These are phyloP conservation scores for Tulasnella sp. DNA, from an alignment of 768 basidiomycete species.

Conservation along the genomic window DNA sequence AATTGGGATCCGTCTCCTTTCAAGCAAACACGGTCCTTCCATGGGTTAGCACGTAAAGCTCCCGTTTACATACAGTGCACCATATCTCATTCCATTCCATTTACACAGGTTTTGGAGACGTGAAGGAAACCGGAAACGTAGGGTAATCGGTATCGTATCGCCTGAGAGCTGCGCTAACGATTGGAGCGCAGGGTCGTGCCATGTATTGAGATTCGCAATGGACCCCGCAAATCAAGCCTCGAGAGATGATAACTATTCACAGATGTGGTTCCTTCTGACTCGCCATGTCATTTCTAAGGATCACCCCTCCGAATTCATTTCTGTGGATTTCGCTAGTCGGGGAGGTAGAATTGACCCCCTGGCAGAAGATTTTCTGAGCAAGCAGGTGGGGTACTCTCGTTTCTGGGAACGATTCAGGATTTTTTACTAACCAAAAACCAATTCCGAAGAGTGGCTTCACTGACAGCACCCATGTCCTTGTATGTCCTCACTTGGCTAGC, in stretches of 20 bases:
- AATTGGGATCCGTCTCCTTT: slow-evolving; percentile 84
- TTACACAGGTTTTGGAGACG: slow-evolving; percentile 38
- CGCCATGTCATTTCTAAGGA: slow-evolving; percentile 71
- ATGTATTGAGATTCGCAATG: neutral
- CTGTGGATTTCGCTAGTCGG: slow-evolving; percentile 52
- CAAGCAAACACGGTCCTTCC: slow-evolving; percentile 53
- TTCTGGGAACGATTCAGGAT: neutral
- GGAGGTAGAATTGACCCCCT: neutral
- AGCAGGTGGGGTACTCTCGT: neutral
- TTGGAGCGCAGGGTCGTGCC: neutral
- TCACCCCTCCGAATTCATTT: slow-evolving; percentile 66
- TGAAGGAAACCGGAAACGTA: slow-evolving; percentile 21
- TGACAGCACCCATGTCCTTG: slow-evolving; percentile 54
- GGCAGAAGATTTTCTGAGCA: slow-evolving; percentile 14
- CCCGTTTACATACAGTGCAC: too few relatives aligned
- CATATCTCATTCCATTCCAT: too few relatives aligned
- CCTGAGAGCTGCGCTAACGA: neutral
- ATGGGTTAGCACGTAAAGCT: slow-evolving; percentile 60
- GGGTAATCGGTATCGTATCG: neutral
- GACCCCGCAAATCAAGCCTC: neutral
- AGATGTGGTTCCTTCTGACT: slow-evolving; percentile 71
- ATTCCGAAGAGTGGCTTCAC: slow-evolving; percentile 46
- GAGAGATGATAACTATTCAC: neutral
- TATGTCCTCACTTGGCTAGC: slow-evolving; percentile 39
- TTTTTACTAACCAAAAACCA: neutral